Evolutionary conservation across 2,329 filamentous ascomycete species (phyloP).

Genomic region (Westerdykella aurantiaca): DNA sequence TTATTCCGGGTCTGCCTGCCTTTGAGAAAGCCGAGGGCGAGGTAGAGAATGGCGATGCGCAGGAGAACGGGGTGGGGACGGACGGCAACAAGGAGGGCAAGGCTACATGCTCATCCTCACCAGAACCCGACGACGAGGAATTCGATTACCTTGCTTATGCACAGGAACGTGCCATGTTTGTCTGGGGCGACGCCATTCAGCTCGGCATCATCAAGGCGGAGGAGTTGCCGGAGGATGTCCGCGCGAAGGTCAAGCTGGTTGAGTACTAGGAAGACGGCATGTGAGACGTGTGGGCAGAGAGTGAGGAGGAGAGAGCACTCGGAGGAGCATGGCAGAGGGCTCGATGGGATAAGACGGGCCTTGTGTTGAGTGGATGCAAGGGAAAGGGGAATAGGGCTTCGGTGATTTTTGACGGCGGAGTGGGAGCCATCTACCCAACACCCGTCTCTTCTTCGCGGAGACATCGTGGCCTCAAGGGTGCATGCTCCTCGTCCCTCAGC

Average conservation of each 20-base stretch:
- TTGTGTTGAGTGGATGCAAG: too few relatives aligned
- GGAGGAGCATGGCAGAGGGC: too few relatives aligned
- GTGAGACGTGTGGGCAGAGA: neutral
- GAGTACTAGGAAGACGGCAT: slow-evolving; percentile 48
- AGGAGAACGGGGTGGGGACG: slow-evolving; percentile 16
- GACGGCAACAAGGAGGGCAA: slow-evolving; percentile 20
- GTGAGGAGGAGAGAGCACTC: neutral
- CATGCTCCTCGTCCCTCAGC: too few relatives aligned
- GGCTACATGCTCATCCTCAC: slow-evolving; percentile 39
- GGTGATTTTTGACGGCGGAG: too few relatives aligned
- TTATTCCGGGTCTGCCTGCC: slow-evolving; percentile 65
- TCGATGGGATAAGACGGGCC: too few relatives aligned
- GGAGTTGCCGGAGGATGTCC: slow-evolving; percentile 67
- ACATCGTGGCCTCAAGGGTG: too few relatives aligned
- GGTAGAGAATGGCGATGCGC: slow-evolving; percentile 3
- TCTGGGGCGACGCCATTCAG: slow-evolving; percentile 83
- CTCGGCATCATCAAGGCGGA: slow-evolving; percentile 69
- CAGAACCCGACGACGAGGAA: slow-evolving; percentile 60
- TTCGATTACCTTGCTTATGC: slow-evolving; percentile 94
- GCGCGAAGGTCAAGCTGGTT: slow-evolving; percentile 61
- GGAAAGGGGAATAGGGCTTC: too few relatives aligned
- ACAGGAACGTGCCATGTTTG: slow-evolving; percentile 84
- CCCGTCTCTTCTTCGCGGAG: too few relatives aligned
- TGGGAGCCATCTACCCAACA: too few relatives aligned
- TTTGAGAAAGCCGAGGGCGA: slow-evolving; percentile 27